These are phyloP conservation scores for Alternaria longipes DNA, from an alignment of 2,329 filamentous ascomycete genomes.

Conservation along the genomic window DNA sequence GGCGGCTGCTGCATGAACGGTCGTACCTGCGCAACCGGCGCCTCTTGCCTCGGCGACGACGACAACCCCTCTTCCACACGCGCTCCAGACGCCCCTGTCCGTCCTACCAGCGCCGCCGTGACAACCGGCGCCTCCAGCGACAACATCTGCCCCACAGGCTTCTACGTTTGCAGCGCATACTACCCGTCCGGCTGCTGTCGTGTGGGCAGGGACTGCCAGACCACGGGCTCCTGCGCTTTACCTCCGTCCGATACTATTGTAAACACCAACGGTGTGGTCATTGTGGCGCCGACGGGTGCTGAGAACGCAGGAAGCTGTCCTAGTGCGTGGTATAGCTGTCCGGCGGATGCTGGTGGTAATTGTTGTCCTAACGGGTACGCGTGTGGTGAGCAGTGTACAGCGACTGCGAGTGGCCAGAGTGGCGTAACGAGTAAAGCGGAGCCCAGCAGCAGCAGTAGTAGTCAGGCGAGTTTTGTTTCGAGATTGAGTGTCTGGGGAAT, in stretches of 20 bases:
- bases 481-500: conserved; percentile 43
- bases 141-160: conserved; percentile 79
- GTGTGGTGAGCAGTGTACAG: conserved; percentile 49
- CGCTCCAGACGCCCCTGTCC: conserved; percentile 53
- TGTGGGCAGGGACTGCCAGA: conserved; percentile 84
- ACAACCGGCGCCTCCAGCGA: conserved; percentile 63
- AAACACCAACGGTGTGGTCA: conserved; percentile 70
- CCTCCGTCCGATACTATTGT: conserved; percentile 66
- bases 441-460: conserved; percentile 46
- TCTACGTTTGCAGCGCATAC: conserved; percentile 87
- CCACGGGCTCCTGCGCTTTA: conserved; percentile 75
- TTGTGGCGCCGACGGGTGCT: conserved; percentile 69
- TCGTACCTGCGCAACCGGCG: conserved; percentile 54
- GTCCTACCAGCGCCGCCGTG: conserved; percentile 55
- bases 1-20: conserved; percentile 61
- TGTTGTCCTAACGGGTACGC: conserved; percentile 76
- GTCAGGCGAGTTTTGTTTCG: conserved; percentile 36
- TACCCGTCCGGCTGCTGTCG: conserved; percentile 87
- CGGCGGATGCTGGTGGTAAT: conserved; percentile 71
- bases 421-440: conserved; percentile 49
- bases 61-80: conserved; percentile 44
- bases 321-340: conserved; percentile 79
- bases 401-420: conserved; percentile 40
- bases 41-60: conserved; percentile 48
- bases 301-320: conserved; percentile 68